Percentiles rank a stretch among this genome's conserved stretches.
phyloP scores from a whole-genome alignment of 371 early-diverging fungal genomes.

The Lichtheimia ramosa region DNA sequence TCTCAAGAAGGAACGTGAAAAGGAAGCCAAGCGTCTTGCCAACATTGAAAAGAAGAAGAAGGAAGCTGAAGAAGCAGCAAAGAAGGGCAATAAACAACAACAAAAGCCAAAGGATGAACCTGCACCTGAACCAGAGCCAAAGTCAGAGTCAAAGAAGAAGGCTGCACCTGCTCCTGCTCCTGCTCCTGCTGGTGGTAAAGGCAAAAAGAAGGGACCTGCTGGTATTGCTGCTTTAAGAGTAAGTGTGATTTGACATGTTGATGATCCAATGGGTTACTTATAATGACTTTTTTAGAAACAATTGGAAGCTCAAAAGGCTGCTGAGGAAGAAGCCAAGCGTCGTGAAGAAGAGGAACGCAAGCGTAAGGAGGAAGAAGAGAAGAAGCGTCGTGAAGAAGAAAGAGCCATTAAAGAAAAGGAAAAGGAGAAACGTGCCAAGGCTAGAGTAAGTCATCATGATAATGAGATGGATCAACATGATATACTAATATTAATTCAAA shows the following conservation, averaged over 20 bases:
- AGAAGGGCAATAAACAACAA: slow-evolving; percentile 10
- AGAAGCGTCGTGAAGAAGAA: slow-evolving; percentile 47
- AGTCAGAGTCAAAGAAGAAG: slow-evolving; percentile 32
- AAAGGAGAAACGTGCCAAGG: slow-evolving; percentile 15
- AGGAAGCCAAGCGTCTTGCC: slow-evolving; percentile 53
- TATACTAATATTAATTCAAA: not conserved
- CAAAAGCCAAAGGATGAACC: slow-evolving; percentile 36
- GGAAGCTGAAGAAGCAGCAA: slow-evolving; percentile 21
- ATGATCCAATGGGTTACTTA: not conserved
- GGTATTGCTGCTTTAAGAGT: slow-evolving; percentile 52
- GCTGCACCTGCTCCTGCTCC: slow-evolving; percentile 25
- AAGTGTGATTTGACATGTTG: slow-evolving; percentile 12
- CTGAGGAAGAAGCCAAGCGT: slow-evolving; percentile 48
- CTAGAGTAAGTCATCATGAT: slow-evolving; percentile 11
- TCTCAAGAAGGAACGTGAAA: slow-evolving; percentile 53
- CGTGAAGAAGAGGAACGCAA: slow-evolving; percentile 40
- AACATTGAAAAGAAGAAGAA: slow-evolving; percentile 46
- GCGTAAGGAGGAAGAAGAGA: slow-evolving; percentile 49
- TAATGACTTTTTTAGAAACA: slow-evolving; percentile 36
- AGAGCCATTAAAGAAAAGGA: slow-evolving; percentile 43
- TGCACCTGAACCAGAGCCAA: slow-evolving; percentile 39
- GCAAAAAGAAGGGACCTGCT: slow-evolving; percentile 45
- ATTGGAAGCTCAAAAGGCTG: slow-evolving; percentile 52
- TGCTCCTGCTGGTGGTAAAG: slow-evolving; percentile 26
- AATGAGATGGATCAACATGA: not conserved